A percentile compares a stretch with the other conserved stretches of the same genome.
These are phyloP conservation scores for Neurospora sublineolata DNA, from an alignment of 495 filamentous ascomycete genomes.

Conservation along the genomic window DNA sequence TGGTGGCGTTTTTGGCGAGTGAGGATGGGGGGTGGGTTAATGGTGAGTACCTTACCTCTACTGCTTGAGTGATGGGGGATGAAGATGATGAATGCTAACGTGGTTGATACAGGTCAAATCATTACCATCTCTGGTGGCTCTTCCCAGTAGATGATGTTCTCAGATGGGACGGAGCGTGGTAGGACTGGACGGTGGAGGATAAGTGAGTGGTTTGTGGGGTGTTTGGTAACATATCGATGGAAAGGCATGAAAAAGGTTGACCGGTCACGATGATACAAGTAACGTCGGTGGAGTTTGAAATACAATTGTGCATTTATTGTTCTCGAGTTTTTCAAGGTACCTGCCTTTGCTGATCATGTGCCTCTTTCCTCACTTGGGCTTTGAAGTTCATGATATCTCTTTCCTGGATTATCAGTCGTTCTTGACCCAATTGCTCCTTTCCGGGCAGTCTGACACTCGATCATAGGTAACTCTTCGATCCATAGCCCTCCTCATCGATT, in stretches of 20 bases:
- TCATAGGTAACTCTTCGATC: neutral
- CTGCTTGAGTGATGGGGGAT: neutral
- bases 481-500: neutral
- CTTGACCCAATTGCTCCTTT: neutral
- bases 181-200: neutral
- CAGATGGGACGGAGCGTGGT: neutral
- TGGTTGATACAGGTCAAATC: conserved; percentile 16
- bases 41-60: conserved; percentile 26
- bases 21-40: conserved; percentile 52
- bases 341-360: too few species aligned
- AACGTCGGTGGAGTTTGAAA: neutral
- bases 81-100: conserved; percentile 3
- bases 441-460: rapidly evolving
- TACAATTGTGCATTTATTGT: neutral
- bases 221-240: neutral
- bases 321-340: neutral
- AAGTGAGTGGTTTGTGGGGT: neutral
- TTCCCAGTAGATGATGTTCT: conserved; percentile 14
- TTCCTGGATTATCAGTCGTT: too few species aligned
- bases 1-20: conserved; percentile 44
- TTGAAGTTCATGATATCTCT: too few species aligned
- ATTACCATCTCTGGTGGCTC: conserved; percentile 27
- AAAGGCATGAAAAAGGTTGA: neutral
- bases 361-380: too few species aligned
- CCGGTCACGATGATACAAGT: too few species aligned